Conservation (phyloP, 2,329 filamentous ascomycete genomes). For the Coniochaeta prunicola region DNA sequence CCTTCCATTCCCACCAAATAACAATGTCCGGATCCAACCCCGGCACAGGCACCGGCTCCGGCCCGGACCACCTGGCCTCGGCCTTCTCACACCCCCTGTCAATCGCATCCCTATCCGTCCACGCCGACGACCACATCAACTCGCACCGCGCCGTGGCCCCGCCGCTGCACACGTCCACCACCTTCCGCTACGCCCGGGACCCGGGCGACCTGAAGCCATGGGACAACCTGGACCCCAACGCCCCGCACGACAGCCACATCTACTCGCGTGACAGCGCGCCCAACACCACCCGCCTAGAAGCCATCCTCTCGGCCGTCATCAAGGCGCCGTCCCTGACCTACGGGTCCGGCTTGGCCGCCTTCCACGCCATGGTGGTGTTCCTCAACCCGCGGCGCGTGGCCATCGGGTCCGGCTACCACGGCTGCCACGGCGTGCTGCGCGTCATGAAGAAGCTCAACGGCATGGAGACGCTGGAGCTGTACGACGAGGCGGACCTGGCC, state of each 20-base stretch:
- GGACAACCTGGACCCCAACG: slow-evolving; percentile 45
- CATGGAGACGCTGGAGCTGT: slow-evolving; percentile 64
- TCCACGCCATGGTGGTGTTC: slow-evolving; percentile 80
- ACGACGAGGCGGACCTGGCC: slow-evolving; percentile 34
- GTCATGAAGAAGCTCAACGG: slow-evolving; percentile 71
- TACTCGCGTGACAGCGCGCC: slow-evolving; percentile 79
- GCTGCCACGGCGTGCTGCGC: slow-evolving; percentile 77
- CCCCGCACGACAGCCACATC: slow-evolving; percentile 57
- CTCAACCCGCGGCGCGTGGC: slow-evolving; percentile 76
- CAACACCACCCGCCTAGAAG: slow-evolving; percentile 78
- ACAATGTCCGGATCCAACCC: not conserved
- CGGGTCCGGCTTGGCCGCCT: slow-evolving; percentile 75
- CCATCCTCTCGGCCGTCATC: slow-evolving; percentile 68
- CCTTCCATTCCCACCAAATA: not conserved
- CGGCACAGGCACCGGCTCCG: slow-evolving; percentile 1
- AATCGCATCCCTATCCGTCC: slow-evolving; percentile 66
- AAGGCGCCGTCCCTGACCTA: slow-evolving; percentile 69
- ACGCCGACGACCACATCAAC: slow-evolving; percentile 75
- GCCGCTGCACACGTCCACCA: slow-evolving; percentile 84
- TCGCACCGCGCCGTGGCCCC: slow-evolving; percentile 74
- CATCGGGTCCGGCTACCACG: slow-evolving; percentile 84
- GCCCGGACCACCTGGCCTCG: slow-evolving; percentile 17
- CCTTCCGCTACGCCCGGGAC: slow-evolving; percentile 72
- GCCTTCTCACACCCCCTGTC: slow-evolving; percentile 34
- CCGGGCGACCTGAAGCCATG: slow-evolving; percentile 53